These are phyloP conservation scores for Claviceps paspali DNA, from an alignment of 2,329 filamentous ascomycete genomes.

Conservation along the genomic window DNA sequence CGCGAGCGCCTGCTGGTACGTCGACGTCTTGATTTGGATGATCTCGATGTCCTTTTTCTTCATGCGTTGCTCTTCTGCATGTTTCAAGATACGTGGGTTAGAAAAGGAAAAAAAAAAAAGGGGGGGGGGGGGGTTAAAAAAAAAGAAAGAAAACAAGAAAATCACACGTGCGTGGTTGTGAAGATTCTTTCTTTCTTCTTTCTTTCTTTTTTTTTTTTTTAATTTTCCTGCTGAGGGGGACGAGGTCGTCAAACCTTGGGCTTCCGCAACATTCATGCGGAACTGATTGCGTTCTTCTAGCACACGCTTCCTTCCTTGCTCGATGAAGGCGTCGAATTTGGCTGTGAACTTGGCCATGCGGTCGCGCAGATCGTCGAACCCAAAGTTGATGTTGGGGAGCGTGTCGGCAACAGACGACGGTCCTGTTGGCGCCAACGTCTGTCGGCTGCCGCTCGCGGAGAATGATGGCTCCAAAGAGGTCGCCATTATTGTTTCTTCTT, in stretches of 20 bases:
- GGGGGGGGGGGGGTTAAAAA: too few relatives aligned
- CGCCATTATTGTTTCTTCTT: constrained; percentile 25
- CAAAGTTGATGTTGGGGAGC: constrained; percentile 83
- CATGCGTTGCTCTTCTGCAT: constrained; percentile 75
- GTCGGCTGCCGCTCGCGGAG: constrained; percentile 45
- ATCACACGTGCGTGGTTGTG: too few relatives aligned
- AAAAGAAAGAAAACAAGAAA: too few relatives aligned
- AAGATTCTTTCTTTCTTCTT: too few relatives aligned
- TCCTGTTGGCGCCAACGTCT: constrained; percentile 39
- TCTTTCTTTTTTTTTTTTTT: too few relatives aligned
- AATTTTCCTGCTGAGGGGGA: too few relatives aligned
- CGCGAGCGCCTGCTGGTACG: constrained; percentile 57
- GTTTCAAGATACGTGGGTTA: constrained; percentile 1
- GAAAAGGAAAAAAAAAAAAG: neutral
- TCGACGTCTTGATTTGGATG: constrained; percentile 51
- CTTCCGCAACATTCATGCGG: constrained; percentile 73
- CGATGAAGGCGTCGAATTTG: constrained; percentile 87
- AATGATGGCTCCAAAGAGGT: constrained; percentile 54
- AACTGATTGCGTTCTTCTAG: constrained; percentile 91
- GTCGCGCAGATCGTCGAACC: constrained; percentile 87
- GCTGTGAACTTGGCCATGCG: constrained; percentile 88
- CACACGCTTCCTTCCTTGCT: constrained; percentile 75
- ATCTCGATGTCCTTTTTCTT: constrained; percentile 81
- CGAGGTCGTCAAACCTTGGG: constrained; percentile 53
- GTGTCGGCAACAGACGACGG: constrained; percentile 58